Evolutionary conservation across 1,139 yeast genomes (phyloP).

Genomic region (Sugiyamaella neomexicana): DNA sequence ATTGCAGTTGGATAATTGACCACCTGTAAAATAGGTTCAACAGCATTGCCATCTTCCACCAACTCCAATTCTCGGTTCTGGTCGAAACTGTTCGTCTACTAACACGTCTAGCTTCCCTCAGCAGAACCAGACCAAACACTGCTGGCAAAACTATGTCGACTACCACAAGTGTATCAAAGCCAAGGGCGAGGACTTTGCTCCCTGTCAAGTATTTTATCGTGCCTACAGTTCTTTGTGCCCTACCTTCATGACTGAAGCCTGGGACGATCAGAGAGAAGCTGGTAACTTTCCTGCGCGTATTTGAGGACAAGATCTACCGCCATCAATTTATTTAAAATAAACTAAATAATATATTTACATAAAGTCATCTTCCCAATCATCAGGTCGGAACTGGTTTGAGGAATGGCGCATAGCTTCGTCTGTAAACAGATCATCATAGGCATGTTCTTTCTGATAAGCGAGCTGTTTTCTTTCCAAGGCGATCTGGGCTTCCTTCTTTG

Average conservation of each 20-base stretch:
- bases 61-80: too few species aligned
- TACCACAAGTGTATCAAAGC: conserved; percentile 96
- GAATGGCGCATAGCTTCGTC: conserved; percentile 50
- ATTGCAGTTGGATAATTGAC: too few species aligned
- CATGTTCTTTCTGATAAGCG: conserved; percentile 43
- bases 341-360: conserved; percentile 42
- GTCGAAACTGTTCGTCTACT: too few species aligned
- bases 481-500: conserved; percentile 32
- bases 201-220: conserved; percentile 92
- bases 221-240: conserved; percentile 93
- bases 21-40: too few species aligned
- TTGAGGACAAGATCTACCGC: conserved; percentile 23
- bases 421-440: conserved; percentile 60
- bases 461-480: conserved; percentile 38
- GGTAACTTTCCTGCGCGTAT: conserved; percentile 71
- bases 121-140: conserved; percentile 96
- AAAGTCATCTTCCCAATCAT: conserved; percentile 69
- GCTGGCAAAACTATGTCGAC: conserved; percentile 97
- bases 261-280: conserved; percentile 90
- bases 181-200: conserved; percentile 98
- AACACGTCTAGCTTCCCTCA: conserved; percentile 54
- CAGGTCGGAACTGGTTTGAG: conserved; percentile 56
- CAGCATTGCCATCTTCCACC: too few species aligned
- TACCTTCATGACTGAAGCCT: conserved; percentile 84
- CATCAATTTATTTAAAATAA: conserved; percentile 5